Evolutionary conservation across 176 grass and related monocot genomes (phyloP).

Genomic region (Aegilops umbellulata): DNA sequence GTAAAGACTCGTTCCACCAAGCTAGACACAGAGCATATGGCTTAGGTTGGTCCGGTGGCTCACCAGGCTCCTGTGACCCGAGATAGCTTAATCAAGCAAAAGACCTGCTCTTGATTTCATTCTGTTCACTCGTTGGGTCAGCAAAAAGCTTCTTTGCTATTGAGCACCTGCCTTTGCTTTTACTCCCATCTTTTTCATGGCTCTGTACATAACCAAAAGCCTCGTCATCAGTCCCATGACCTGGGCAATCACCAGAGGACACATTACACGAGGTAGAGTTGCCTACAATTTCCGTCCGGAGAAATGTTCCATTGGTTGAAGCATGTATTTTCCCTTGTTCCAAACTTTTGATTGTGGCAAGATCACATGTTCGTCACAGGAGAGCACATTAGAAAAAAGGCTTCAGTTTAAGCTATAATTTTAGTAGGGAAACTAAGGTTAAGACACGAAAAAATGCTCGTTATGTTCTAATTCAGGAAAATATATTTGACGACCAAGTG

Average conservation of each 20-base stretch:
- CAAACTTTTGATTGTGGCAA: conserved; percentile 18
- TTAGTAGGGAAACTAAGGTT: background rate
- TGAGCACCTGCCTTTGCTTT: conserved; percentile 45
- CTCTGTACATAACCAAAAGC: conserved; percentile 47
- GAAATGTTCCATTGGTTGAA: conserved; percentile 16
- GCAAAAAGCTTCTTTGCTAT: conserved; percentile 64
- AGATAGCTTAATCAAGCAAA: conserved; percentile 62
- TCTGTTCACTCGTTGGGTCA: conserved; percentile 32
- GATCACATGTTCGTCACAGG: background rate
- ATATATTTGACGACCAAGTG: background rate
- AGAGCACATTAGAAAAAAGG: background rate
- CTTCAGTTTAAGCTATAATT: background rate
- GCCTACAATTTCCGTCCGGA: conserved; percentile 5
- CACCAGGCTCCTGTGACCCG: conserved; percentile 69
- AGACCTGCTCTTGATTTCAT: conserved; percentile 18
- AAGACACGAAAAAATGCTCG: background rate
- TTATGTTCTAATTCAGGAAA: background rate
- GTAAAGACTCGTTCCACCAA: too few species aligned
- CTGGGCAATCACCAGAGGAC: conserved; percentile 9
- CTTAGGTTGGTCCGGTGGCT: background rate
- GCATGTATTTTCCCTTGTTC: conserved; percentile 15
- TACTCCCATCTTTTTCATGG: conserved; percentile 43
- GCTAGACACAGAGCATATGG: too few species aligned
- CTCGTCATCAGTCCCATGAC: conserved; percentile 30
- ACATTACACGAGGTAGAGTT: conserved; percentile 21